Base-by-base conservation (phyloP, 176 grass and related monocot genomes). In the Eleusine coracana region DNA sequence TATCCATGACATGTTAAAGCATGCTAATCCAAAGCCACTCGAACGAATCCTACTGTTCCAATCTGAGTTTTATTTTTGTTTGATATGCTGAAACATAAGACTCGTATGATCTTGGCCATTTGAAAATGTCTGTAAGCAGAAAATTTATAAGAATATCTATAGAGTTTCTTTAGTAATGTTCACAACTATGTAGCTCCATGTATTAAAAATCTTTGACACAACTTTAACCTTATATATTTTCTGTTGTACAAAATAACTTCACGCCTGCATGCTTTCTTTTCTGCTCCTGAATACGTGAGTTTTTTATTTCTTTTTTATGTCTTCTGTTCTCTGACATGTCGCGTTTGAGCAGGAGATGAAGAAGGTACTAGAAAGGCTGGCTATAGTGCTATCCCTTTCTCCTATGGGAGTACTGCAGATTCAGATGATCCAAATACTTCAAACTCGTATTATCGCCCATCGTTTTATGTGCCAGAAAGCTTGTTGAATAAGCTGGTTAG, bases 401-500 rank as follows among this genome's bases (percentile, higher is more conserved):
- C 89, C 41, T 98, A 95, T 72, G 89, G 89, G 63, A 88, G 39
- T 75, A 14, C 82, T 78, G 76, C 64, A 52, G 70, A 56, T 86
- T 85, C 75, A 81, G 74, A 84, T 39, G 89, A 85, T 78, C 55
- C 28, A 50, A 85, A 87, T 68, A 75, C 66, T 78, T 78, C 9
- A 16, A 52, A 36, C 54, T 85, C 85, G 40, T 69, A 31, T 85
- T 95, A 93, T 74, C 68, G 23, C 40, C 93, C 96, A 85, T 79
- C 89, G 72, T 98, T 98, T 90, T 83, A 84, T 34, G 73, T 98
- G 66, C 92, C 96, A 27, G 90, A 98, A 88, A 92, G 37, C 70
- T 90, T 98, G 74, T 72, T 88, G 81, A 77, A 84, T 73, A 91
- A 95, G 76, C 87, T 98, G 80, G 96, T 98, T 86, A 95, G 88